These are phyloP conservation scores for Cercophora samala DNA, from an alignment of 495 filamentous ascomycete species.

Conservation along the genomic window DNA sequence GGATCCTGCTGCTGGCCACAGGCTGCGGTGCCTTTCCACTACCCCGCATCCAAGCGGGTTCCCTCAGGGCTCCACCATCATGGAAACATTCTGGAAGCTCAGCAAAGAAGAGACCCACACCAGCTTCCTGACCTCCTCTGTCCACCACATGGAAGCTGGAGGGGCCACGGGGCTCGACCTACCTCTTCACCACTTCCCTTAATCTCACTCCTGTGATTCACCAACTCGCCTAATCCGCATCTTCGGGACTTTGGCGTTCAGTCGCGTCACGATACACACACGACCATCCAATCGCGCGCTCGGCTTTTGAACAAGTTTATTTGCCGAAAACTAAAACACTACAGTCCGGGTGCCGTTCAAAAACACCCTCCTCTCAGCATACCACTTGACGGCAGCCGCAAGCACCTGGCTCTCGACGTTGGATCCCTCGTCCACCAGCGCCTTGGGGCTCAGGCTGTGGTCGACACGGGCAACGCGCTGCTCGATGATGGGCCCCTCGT, in stretches of 20 bases:
- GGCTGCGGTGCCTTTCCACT: neutral
- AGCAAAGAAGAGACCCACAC: neutral
- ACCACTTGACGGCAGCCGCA: constrained; percentile 69
- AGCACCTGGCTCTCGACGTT: constrained; percentile 74
- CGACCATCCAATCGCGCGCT: neutral
- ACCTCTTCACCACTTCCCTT: too few relatives aligned
- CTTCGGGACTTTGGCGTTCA: neutral
- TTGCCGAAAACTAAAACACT: constrained; percentile 50
- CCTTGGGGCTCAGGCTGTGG: constrained; percentile 67
- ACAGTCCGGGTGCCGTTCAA: constrained; percentile 72
- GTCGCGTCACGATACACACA: neutral
- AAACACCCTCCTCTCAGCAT: constrained; percentile 66
- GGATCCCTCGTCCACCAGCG: constrained; percentile 66
- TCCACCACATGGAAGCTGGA: too few relatives aligned
- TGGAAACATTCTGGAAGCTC: neutral
- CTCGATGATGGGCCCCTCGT: constrained; percentile 78
- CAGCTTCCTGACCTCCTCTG: neutral
- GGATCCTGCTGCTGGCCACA: too few relatives aligned
- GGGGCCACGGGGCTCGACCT: too few relatives aligned
- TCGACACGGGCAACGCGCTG: constrained; percentile 67
- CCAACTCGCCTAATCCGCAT: too few relatives aligned
- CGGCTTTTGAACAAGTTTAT: neutral
- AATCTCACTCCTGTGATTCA: too few relatives aligned
- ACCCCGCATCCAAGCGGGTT: neutral
- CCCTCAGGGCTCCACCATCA: neutral